phyloP scores from a whole-genome alignment of 2,329 filamentous ascomycete genomes.

The Neofusicoccum kwambonambiense region DNA sequence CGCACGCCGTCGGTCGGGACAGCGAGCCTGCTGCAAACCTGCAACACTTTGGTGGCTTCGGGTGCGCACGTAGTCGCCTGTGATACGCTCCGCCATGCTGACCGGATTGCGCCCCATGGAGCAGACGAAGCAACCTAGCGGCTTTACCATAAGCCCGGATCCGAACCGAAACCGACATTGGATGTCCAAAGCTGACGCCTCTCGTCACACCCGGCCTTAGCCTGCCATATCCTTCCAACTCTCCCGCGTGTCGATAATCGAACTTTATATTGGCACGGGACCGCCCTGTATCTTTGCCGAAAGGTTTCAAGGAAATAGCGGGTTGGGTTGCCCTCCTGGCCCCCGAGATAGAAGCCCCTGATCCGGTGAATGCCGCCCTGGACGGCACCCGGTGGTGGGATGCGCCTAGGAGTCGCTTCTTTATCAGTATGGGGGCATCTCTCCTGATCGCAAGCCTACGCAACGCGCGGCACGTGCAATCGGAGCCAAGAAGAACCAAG shows the following conservation, averaged over 20 bases:
- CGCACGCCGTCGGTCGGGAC: neutral
- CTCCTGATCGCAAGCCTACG: neutral
- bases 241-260: neutral
- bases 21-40: neutral
- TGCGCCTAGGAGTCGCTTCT: neutral
- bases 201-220: neutral
- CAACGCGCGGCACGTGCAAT: neutral
- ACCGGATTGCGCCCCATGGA: neutral
- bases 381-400: too few species aligned
- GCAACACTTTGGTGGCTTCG: neutral
- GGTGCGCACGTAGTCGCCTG: neutral
- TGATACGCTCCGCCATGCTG: neutral
- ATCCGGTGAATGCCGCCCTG: neutral
- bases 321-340: neutral
- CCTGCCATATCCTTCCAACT: neutral
- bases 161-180: neutral
- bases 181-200: neutral
- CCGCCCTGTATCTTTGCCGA: too few species aligned
- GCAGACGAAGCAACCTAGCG: neutral
- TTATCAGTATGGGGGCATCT: neutral
- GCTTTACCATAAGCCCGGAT: neutral
- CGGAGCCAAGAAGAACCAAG: neutral
- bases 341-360: neutral
- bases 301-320: neutral
- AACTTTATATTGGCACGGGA: too few species aligned